Evolutionary conservation across 164 flowering plant species (phyloP).

Genomic region (Echeveria elegans): DNA sequence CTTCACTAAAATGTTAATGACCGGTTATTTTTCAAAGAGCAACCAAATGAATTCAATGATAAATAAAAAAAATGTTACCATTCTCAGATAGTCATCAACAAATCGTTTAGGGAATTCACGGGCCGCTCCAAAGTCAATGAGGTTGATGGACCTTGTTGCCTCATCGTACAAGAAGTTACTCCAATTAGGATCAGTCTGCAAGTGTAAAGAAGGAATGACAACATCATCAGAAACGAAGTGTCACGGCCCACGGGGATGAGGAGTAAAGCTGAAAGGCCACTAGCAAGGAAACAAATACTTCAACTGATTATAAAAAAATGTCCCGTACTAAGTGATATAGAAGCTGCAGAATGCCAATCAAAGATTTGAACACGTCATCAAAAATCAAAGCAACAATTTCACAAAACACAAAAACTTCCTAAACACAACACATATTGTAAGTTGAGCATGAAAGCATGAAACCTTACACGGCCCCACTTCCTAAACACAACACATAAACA

Average conservation of each 20-base stretch:
- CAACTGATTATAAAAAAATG: neutral
- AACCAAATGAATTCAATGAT: neutral
- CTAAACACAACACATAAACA: too few species aligned
- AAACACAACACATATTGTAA: too few species aligned
- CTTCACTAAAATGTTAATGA: neutral
- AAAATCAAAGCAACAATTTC: too few species aligned
- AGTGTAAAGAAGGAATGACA: constrained; percentile 7
- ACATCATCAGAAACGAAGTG: neutral
- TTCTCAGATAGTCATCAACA: constrained; percentile 86
- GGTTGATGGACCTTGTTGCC: constrained; percentile 44
- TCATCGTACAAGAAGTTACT: constrained; percentile 71
- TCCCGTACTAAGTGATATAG: neutral
- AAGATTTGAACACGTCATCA: too few species aligned
- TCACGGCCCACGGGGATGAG: neutral
- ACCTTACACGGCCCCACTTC: too few species aligned
- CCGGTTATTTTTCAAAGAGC: neutral
- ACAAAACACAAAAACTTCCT: too few species aligned
- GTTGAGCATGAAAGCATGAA: neutral
- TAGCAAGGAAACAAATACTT: neutral
- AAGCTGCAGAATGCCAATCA: too few species aligned
- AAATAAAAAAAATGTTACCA: constrained; percentile 37
- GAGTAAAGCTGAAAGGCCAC: neutral
- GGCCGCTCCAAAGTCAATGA: constrained; percentile 96
- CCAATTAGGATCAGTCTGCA: constrained; percentile 97
- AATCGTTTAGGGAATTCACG: constrained; percentile 72